Conservation (phyloP, 805 yeast species). For the Candida pseudoglaebosa region DNA sequence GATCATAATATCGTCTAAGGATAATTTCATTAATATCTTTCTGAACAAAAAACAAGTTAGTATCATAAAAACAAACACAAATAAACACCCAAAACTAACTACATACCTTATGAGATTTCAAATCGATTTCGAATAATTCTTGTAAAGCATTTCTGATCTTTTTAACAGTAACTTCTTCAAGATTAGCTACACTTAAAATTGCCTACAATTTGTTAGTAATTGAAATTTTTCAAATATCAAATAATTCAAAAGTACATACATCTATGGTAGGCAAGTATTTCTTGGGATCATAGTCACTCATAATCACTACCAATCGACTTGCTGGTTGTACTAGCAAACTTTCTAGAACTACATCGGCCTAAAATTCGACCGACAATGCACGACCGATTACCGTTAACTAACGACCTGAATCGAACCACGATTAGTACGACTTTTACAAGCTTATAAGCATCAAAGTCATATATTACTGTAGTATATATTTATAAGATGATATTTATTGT, state of each 20-base stretch:
- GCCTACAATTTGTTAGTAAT: slow-evolving; percentile 45
- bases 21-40: slow-evolving; percentile 58
- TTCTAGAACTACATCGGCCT: no score
- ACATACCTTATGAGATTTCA: slow-evolving; percentile 44
- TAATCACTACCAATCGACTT: background rate
- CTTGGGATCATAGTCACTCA: slow-evolving; percentile 12
- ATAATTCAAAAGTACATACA: slow-evolving; percentile 30
- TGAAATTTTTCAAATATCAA: background rate
- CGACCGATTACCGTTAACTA: no score
- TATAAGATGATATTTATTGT: background rate
- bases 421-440: no score
- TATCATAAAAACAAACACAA: background rate
- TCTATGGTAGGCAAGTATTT: slow-evolving; percentile 62
- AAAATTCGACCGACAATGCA: no score
- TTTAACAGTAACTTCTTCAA: slow-evolving; percentile 67
- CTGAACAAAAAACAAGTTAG: slow-evolving; percentile 29
- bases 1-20: slow-evolving; percentile 49
- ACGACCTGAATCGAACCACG: no score
- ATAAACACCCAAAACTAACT: background rate
- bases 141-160: slow-evolving; percentile 69
- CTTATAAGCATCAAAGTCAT: no score
- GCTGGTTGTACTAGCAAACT: no score
- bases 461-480: no score
- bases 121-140: slow-evolving; percentile 57
- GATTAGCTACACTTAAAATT: slow-evolving; percentile 64